phyloP scores from a whole-genome alignment of 129 eudicot genomes.

The Saussurea involucrata region DNA sequence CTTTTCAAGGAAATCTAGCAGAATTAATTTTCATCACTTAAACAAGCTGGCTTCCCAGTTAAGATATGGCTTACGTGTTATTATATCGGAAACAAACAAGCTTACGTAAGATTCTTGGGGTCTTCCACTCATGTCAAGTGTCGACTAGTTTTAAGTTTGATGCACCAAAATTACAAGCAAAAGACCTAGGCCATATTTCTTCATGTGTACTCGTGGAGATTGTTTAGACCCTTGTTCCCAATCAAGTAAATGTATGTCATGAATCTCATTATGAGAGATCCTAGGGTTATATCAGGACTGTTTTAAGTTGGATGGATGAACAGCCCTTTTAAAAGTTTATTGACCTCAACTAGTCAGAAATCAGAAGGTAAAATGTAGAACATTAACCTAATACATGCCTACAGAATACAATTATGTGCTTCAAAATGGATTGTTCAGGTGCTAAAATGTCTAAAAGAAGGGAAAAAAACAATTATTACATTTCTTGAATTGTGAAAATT shows the following conservation, averaged over 20 bases:
- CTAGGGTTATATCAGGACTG: background rate
- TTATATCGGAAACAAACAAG: background rate
- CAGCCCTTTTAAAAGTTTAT: background rate
- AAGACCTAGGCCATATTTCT: background rate
- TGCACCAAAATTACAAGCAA: background rate
- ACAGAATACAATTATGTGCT: background rate
- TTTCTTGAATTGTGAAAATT: background rate
- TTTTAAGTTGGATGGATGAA: background rate
- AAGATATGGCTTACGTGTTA: background rate
- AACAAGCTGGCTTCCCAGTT: background rate
- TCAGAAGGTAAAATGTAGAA: background rate
- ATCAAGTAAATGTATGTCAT: background rate
- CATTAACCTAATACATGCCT: background rate
- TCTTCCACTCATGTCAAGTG: background rate
- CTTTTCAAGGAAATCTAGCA: background rate
- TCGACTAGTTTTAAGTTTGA: background rate
- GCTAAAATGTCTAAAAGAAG: background rate
- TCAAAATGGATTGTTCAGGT: slow-evolving; percentile 1
- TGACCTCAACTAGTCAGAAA: background rate
- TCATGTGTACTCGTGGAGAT: background rate
- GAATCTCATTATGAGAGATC: background rate
- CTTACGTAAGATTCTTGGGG: background rate
- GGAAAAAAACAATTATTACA: background rate
- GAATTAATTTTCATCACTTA: background rate
- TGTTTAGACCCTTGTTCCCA: background rate